A percentile compares a stretch with the other conserved stretches of the same genome.
phyloP scores from a whole-genome alignment of 495 filamentous ascomycete genomes.

The Hypoxylon crocopeplum region DNA sequence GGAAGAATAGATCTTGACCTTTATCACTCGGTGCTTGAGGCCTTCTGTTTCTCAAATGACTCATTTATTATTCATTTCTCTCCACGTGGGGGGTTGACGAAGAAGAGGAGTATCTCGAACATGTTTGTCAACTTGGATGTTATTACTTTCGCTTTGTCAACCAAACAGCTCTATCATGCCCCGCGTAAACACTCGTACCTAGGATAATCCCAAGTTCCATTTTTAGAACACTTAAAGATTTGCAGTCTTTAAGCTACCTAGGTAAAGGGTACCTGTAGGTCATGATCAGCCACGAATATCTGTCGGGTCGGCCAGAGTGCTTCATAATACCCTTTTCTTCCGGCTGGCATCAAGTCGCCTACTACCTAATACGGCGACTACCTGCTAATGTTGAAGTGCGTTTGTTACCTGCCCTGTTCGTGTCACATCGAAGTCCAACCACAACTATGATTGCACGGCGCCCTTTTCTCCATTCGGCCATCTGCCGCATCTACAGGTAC shows the following conservation, averaged over 20 bases:
- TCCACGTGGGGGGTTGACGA: conserved; percentile 17
- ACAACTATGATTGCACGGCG: conserved; percentile 8
- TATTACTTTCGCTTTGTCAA: not conserved
- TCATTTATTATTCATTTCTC: conserved; percentile 21
- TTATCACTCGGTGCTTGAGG: conserved; percentile 4
- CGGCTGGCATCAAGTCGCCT: not conserved
- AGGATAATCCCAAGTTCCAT: conserved; percentile 22
- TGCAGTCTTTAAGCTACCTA: no score
- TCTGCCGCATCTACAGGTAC: not conserved
- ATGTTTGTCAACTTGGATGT: not conserved
- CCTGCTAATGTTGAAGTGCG: not conserved
- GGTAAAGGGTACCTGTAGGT: no score
- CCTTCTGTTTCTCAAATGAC: conserved; percentile 27
- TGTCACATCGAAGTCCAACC: conserved; percentile 25
- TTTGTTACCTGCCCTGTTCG: conserved; percentile 10
- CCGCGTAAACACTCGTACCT: conserved; percentile 29
- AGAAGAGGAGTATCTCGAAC: not conserved
- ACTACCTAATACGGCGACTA: not conserved
- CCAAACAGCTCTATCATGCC: conserved; percentile 7
- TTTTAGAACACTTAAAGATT: no score
- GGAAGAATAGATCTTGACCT: conserved; percentile 2
- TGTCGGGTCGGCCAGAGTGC: no score
- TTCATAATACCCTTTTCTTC: conserved; percentile 13
- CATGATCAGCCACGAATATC: no score
- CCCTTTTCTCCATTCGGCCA: conserved; percentile 32